Evolutionary conservation across 2,329 filamentous ascomycete genomes (phyloP).

Genomic region (Aspergillus pseudoviridinutans): DNA sequence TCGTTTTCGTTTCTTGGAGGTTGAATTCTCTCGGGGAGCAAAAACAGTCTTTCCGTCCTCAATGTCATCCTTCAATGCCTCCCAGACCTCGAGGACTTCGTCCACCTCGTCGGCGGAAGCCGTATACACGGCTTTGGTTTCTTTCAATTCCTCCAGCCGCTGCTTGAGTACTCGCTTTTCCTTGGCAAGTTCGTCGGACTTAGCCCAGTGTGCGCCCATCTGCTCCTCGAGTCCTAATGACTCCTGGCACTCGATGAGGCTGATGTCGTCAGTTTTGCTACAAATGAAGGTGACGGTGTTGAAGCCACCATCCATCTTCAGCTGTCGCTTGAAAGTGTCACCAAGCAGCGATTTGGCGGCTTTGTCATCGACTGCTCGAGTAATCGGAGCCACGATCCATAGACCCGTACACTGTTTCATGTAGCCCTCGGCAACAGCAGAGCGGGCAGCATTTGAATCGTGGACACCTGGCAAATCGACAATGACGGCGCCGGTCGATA

Average conservation of each 20-base stretch:
- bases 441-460: slow-evolving; percentile 11
- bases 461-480: slow-evolving; percentile 9
- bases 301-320: slow-evolving; percentile 57
- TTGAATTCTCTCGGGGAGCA: neutral
- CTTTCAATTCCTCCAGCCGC: neutral
- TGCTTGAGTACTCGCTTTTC: neutral
- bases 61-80: neutral
- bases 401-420: slow-evolving; percentile 10
- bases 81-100: neutral
- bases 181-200: neutral
- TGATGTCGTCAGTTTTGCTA: slow-evolving; percentile 61
- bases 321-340: slow-evolving; percentile 54
- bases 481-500: slow-evolving; percentile 9
- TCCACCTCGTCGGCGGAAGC: neutral
- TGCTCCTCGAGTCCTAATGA: slow-evolving; percentile 32
- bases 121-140: neutral
- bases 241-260: slow-evolving; percentile 43
- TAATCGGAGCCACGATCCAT: slow-evolving; percentile 40
- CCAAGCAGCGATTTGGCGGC: slow-evolving; percentile 55
- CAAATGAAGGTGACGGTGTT: slow-evolving; percentile 58
- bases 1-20: neutral
- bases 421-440: slow-evolving; percentile 7
- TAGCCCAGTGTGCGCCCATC: neutral
- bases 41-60: neutral
- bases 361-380: slow-evolving; percentile 57